Evolutionary conservation across 2,329 filamentous ascomycete genomes (phyloP).

Genomic region (Apiospora rasikravindrae): DNA sequence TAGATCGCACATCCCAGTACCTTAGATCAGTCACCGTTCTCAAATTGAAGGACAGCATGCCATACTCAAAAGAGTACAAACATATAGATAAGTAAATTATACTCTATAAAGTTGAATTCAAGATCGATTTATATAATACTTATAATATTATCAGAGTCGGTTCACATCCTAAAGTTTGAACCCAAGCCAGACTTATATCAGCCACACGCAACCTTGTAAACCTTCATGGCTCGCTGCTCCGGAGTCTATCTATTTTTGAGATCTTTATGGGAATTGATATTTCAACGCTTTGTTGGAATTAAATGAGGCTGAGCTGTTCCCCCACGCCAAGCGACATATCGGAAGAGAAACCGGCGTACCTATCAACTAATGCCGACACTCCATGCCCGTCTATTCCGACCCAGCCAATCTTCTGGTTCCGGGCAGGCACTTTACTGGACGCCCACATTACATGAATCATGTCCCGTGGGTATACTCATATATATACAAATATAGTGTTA

Average conservation of each 20-base stretch:
- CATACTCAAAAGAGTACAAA: too few species aligned
- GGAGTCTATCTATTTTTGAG: background rate
- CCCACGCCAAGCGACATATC: constrained; percentile 4
- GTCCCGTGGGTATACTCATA: background rate
- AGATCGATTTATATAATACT: too few species aligned
- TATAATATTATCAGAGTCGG: too few species aligned
- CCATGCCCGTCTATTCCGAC: background rate
- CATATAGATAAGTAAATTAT: too few species aligned
- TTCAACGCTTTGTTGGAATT: background rate
- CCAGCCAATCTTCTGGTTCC: background rate
- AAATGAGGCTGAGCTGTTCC: background rate
- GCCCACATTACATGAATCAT: background rate
- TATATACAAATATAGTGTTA: too few species aligned
- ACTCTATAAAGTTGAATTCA: too few species aligned
- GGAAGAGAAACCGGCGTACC: background rate
- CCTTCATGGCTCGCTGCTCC: background rate
- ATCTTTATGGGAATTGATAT: background rate
- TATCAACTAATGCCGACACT: background rate
- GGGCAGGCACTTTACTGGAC: background rate
- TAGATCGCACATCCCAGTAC: too few species aligned
- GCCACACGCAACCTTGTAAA: background rate
- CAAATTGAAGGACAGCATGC: too few species aligned
- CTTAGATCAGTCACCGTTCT: too few species aligned
- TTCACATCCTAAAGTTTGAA: background rate
- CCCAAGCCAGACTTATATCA: background rate